Evolutionary conservation across 495 filamentous ascomycete genomes (phyloP), one percentile per base, ranked within the genome.

Genomic region (Penicillium maclennaniae): DNA sequence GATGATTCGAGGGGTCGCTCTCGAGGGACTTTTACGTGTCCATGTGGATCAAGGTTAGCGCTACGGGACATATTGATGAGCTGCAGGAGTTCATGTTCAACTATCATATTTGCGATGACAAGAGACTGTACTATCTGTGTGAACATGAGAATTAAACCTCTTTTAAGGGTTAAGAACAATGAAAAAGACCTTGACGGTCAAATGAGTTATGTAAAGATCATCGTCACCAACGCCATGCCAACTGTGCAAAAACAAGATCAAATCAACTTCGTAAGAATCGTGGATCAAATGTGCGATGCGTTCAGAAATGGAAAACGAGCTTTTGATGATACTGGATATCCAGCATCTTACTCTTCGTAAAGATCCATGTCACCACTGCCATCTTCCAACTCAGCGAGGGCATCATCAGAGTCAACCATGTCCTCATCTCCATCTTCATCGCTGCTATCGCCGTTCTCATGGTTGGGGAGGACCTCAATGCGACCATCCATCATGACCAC

Each of bases 381-480:
- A 58, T 87, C 85, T 21, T 81, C 74, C 48, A 89, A 76, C 56
- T 84, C 81, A 19, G 87, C 87, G 21, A 84, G 61, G 1, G 87
- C 80, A 42, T 92, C 89, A 20, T 86, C 82, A 43, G 83, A 79
- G 40, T 87, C 86, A 41, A 79, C 65, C 74, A 88, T 85, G 3
- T 87, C 85, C 37, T 88, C 84, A 55, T 91, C 87, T 15, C 78
- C 78, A 36, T 79, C 79, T n/a, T 83, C 81, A 26, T 78, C 79
- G 15, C 83, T 81, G 44, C 78, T 80, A 0, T 57, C 53, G 10
- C 28, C 41, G 23, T 79, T 71, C 6, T 82, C 83, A 65, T 98
- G 93, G 68, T 97, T 97, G 27, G 92, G 77, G 7, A 93, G 53
- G 4, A 98, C 88, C 6, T 79, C 73, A 28, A 97, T 83, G 66